A percentile compares a stretch with the other conserved stretches of the same genome.
phyloP scores from a whole-genome alignment of 345 rosid genomes.

The Citrus reticulata region DNA sequence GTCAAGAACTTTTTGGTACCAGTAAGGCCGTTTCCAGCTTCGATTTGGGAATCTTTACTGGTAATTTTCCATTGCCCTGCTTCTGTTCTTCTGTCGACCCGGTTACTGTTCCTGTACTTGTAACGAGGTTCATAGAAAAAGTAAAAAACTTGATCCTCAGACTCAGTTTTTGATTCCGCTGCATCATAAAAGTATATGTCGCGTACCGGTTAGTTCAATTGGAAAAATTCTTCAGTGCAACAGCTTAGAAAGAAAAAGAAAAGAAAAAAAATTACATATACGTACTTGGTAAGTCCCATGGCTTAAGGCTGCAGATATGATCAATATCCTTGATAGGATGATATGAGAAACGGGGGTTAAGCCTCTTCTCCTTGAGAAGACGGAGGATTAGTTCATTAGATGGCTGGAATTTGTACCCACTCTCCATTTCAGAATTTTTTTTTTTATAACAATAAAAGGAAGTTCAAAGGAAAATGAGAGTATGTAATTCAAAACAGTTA shows the following conservation, averaged over 20 bases:
- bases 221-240: too few species aligned
- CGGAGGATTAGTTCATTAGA: conserved; percentile 12
- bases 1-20: neutral
- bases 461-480: too few species aligned
- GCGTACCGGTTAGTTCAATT: neutral
- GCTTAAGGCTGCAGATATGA: conserved; percentile 18
- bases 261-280: neutral
- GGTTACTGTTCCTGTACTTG: neutral
- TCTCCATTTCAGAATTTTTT: neutral
- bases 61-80: too few species aligned
- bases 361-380: conserved; percentile 3
- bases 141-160: neutral
- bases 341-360: neutral
- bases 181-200: neutral
- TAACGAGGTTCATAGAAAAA: neutral
- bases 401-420: conserved; percentile 28
- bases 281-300: conserved; percentile 33
- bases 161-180: neutral
- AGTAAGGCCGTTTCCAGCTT: neutral
- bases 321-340: conserved; percentile 1
- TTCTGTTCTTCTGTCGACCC: neutral
- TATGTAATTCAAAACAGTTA: neutral
- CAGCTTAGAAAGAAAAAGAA: too few species aligned
- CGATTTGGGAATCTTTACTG: neutral
- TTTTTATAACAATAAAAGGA: neutral